These are phyloP conservation scores for Septoria linicola DNA, from an alignment of 2,329 filamentous ascomycete species.

Conservation along the genomic window DNA sequence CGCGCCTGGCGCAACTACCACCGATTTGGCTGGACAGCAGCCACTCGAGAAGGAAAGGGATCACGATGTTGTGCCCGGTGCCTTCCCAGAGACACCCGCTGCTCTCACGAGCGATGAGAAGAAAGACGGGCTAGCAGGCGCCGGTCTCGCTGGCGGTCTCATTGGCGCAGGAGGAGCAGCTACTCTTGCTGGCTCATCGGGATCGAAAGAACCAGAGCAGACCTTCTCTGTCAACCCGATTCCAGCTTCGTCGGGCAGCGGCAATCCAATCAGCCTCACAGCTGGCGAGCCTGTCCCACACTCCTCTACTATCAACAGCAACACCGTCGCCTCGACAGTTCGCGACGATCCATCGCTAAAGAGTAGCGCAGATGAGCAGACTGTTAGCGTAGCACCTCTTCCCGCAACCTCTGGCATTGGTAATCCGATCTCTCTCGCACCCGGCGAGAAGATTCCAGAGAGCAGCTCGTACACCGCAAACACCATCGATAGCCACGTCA, in stretches of 20 bases:
- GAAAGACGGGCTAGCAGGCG: neutral
- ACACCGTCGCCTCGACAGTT: constrained; percentile 66
- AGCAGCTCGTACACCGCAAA: constrained; percentile 62
- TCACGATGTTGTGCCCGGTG: constrained; percentile 54
- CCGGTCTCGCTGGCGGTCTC: constrained; percentile 6
- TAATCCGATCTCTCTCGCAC: constrained; percentile 76
- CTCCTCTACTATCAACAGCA: constrained; percentile 59
- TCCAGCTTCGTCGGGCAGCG: constrained; percentile 56
- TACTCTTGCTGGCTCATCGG: constrained; percentile 4
- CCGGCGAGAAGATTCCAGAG: constrained; percentile 78
- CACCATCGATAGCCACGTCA: constrained; percentile 65
- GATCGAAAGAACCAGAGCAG: constrained; percentile 22
- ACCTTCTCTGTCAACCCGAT: constrained; percentile 60
- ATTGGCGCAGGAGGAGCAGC: constrained; percentile 7
- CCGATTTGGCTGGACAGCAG: constrained; percentile 65
- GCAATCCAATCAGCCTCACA: constrained; percentile 76
- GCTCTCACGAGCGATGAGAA: constrained; percentile 41
- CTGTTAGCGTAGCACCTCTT: constrained; percentile 57
- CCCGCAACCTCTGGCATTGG: constrained; percentile 60
- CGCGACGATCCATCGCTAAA: constrained; percentile 65
- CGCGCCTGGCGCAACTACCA: constrained; percentile 69
- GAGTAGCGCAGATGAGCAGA: constrained; percentile 24
- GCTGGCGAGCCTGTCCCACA: constrained; percentile 82
- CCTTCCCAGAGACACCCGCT: constrained; percentile 74
- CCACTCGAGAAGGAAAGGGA: constrained; percentile 50